Evolutionary conservation across 768 basidiomycete species (phyloP), one percentile per base, ranked within the genome.

Genomic region (Fomitopsis serialis): DNA sequence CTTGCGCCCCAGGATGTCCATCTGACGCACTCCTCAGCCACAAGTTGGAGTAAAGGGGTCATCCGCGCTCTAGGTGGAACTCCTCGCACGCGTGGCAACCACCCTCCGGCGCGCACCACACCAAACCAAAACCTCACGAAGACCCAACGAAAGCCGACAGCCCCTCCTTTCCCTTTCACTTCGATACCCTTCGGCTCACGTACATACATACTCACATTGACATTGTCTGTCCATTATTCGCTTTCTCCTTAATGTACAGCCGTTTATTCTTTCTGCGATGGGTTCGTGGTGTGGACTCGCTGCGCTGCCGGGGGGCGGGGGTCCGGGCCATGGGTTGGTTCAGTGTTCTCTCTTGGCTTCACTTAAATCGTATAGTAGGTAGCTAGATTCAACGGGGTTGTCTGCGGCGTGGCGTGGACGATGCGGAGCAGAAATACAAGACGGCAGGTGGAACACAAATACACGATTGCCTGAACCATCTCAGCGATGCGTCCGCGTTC

Each of bases 21-120:
- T 8, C 22, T 55, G 25, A n/a, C 17, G 23, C 27, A 34, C 12
- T 13, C 43, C 50, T 7, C 53, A 74, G 73, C 25, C 53, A 67
- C 49, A 74, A 74, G 58, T 58, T 58, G 45, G 70, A 74, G 48
- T 74, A 57, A 69, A 48, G 13, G 45, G n/a, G 15, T 51, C 24
- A 17, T 49, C 35, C 42, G 29, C 29, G 29, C 29, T 11, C 11
- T 32, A 11, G 29, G 6, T 32, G 29, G 37, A 15, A 17, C 6
- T 17, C 23, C 29, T 42, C 29, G 22, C 44, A 11, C 25, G 35
- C 24, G 34, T n/a, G n/a, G n/a, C n/a, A n/a, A n/a, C n/a, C n/a
- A n/a, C n/a, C n/a, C n/a, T n/a, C n/a, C n/a, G n/a, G n/a, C 36
- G 35, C 36, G 34, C 21, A 13, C 35, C 9, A 9, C 9, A 12